Conservation (phyloP, 768 basidiomycete species). For the Xerocomus potaroensis region DNA sequence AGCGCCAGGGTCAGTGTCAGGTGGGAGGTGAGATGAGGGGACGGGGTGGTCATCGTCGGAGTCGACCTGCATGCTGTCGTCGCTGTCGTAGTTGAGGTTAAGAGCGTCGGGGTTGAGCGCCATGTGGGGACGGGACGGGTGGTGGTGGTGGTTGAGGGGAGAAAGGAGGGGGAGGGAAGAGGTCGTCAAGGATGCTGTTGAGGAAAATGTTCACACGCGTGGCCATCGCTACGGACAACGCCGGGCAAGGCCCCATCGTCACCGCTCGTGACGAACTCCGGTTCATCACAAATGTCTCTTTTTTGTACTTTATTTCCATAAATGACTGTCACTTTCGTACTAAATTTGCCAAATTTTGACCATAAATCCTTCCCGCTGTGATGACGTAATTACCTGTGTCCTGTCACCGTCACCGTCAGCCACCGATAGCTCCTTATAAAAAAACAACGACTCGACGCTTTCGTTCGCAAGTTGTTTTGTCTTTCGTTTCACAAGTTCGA, state of each 20-base stretch:
- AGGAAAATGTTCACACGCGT: slow-evolving; percentile 40
- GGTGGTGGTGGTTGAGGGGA: slow-evolving; percentile 36
- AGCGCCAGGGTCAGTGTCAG: slow-evolving; percentile 34
- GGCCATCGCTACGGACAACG: slow-evolving; percentile 41
- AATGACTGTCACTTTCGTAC: no score
- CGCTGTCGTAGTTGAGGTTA: slow-evolving; percentile 49
- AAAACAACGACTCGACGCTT: neutral
- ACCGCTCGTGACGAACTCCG: slow-evolving; percentile 41
- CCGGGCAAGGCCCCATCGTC: slow-evolving; percentile 41
- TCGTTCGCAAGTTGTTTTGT: neutral
- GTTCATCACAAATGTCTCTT: slow-evolving; percentile 31
- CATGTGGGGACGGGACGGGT: slow-evolving; percentile 27
- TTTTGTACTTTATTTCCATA: slow-evolving; percentile 14
- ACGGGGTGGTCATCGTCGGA: slow-evolving; percentile 42
- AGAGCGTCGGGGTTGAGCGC: slow-evolving; percentile 41
- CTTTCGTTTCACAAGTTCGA: slow-evolving; percentile 7
- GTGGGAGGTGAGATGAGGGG: slow-evolving; percentile 17
- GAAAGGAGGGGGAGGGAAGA: slow-evolving; percentile 31
- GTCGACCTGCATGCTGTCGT: slow-evolving; percentile 70
- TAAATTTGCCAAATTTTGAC: no score
- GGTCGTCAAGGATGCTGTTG: slow-evolving; percentile 40
- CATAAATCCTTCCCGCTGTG: no score
- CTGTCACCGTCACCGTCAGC: no score
- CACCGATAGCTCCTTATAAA: no score
- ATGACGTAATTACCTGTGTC: no score